Evolutionary conservation across 768 basidiomycete genomes (phyloP).

Genomic region (Phallus indusiatus): DNA sequence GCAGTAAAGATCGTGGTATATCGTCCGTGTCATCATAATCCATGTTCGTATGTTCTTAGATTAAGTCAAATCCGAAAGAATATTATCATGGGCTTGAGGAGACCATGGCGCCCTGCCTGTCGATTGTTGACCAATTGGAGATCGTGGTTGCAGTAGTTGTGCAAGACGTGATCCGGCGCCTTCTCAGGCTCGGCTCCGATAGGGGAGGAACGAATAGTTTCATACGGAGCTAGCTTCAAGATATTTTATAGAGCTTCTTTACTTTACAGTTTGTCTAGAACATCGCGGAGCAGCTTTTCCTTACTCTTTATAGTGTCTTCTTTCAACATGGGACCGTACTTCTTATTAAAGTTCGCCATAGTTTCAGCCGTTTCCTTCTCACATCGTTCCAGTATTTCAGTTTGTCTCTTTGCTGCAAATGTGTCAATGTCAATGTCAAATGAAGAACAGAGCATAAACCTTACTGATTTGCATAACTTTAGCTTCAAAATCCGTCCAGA

Average conservation of each 20-base stretch:
- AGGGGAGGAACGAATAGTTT: too few species aligned
- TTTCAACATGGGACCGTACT: conserved; percentile 1
- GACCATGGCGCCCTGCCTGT: conserved; percentile 3
- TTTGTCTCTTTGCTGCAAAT: neutral
- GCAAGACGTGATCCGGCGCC: neutral
- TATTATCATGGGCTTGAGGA: neutral
- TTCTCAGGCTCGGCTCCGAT: neutral
- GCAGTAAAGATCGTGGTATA: neutral
- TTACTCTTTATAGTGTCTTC: conserved; percentile 2
- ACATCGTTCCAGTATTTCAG: conserved; percentile 1
- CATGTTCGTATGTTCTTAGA: neutral
- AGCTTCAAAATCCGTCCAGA: conserved; percentile 1
- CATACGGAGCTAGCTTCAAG: too few species aligned
- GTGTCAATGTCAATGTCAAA: neutral
- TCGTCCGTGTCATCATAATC: neutral
- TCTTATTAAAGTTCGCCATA: conserved; percentile 1
- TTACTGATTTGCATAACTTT: conserved; percentile 1
- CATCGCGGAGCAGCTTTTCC: conserved; percentile 5
- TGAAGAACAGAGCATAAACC: neutral
- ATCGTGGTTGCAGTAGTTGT: neutral
- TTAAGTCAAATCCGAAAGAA: neutral
- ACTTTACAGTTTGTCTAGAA: conserved; percentile 2
- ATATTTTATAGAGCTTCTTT: too few species aligned
- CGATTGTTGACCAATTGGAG: neutral
- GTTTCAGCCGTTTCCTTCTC: conserved; percentile 1